These are phyloP conservation scores for Leccinellum luteum DNA, from an alignment of 768 basidiomycete species.

Conservation along the genomic window DNA sequence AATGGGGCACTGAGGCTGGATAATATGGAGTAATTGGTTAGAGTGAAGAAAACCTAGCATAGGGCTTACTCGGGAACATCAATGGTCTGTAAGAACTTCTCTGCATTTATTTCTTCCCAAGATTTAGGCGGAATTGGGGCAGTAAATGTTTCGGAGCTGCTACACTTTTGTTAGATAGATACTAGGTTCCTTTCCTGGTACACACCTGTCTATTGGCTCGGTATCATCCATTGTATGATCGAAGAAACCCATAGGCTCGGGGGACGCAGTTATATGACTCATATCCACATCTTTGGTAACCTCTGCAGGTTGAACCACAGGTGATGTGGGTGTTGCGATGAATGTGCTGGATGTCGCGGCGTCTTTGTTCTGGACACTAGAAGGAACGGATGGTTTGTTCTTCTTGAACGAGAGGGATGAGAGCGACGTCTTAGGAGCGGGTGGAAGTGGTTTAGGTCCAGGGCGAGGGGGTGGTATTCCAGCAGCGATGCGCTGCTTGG, in stretches of 20 bases:
- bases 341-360: not conserved
- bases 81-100: conserved; percentile 26
- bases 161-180: not conserved
- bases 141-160: conserved; percentile 5
- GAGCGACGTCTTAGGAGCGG: conserved; percentile 22
- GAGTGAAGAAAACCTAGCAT: not conserved
- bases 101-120: conserved; percentile 19
- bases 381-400: conserved; percentile 20
- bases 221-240: conserved; percentile 7
- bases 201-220: conserved; percentile 14
- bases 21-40: not conserved
- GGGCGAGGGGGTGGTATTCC: conserved; percentile 35
- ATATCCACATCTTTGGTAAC: not conserved
- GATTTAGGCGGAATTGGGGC: conserved; percentile 19
- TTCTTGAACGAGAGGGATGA: conserved; percentile 47
- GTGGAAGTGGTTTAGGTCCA: conserved; percentile 35
- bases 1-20: conserved; percentile 25
- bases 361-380: conserved; percentile 16
- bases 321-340: conserved; percentile 9
- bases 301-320: conserved; percentile 2
- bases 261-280: conserved; percentile 6
- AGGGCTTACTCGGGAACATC: conserved; percentile 25
- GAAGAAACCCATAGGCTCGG: conserved; percentile 22
- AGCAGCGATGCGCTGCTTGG: conserved; percentile 49
- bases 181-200: not conserved